Conservation (phyloP, 805 yeast genomes). For the Priceomyces haplophilus region DNA sequence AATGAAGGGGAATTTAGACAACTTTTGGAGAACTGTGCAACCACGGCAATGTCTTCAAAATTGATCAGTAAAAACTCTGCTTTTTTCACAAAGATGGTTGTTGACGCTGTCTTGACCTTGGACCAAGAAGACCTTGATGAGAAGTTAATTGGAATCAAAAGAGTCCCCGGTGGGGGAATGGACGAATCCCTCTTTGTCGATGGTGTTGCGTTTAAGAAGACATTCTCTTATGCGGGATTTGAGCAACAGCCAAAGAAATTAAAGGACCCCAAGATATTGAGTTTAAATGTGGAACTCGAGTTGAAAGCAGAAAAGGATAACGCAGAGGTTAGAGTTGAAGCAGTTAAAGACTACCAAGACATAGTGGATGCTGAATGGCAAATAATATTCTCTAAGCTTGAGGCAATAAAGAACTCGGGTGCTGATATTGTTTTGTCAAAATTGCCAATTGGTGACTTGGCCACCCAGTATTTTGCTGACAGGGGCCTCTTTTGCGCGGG, state of each 20-base stretch:
- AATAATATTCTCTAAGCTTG: conserved; percentile 81
- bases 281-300: conserved; percentile 89
- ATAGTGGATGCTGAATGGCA: conserved; percentile 99
- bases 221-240: conserved; percentile 96
- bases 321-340: conserved; percentile 95
- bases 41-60: conserved; percentile 96
- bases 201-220: conserved; percentile 97
- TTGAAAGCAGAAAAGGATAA: conserved; percentile 97
- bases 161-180: conserved; percentile 93
- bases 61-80: conserved; percentile 81
- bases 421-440: conserved; percentile 91
- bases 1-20: conserved; percentile 60
- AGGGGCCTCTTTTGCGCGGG: conserved; percentile 97
- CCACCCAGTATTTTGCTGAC: conserved; percentile 98
- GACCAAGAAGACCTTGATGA: conserved; percentile 87
- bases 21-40: conserved; percentile 86
- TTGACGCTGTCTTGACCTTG: conserved; percentile 85
- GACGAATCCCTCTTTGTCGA: conserved; percentile 86
- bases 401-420: conserved; percentile 78
- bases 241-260: conserved; percentile 96
- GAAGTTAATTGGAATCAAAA: conserved; percentile 87
- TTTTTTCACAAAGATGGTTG: conserved; percentile 94
- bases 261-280: conserved; percentile 73
- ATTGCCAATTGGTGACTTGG: conserved; percentile 96
- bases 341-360: conserved; percentile 90